phyloP scores from a whole-genome alignment of 768 basidiomycete species.

The Tremella mesenterica region DNA sequence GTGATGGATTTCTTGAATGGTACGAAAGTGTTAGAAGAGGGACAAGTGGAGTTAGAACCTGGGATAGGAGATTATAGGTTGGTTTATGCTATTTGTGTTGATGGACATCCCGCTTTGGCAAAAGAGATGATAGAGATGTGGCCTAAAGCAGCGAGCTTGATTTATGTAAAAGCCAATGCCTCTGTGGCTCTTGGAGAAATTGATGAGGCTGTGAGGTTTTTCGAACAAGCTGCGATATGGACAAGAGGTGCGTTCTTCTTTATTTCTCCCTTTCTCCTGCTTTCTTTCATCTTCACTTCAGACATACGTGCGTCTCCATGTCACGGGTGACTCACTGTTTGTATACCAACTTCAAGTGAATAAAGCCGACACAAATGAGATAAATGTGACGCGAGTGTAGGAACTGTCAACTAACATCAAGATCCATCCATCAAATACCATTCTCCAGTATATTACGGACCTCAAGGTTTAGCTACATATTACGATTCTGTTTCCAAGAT shows the following conservation, averaged over 20 bases:
- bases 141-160: constrained; percentile 65
- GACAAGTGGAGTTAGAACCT: constrained; percentile 30
- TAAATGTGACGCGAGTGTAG: too few relatives aligned
- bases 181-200: constrained; percentile 51
- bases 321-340: constrained; percentile 53
- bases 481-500: constrained; percentile 68
- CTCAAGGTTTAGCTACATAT: constrained; percentile 53
- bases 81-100: constrained; percentile 58
- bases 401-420: background rate
- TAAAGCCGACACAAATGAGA: too few relatives aligned
- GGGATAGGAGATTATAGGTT: constrained; percentile 63
- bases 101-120: constrained; percentile 58
- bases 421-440: constrained; percentile 17
- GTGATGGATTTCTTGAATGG: constrained; percentile 59
- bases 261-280: too few relatives aligned
- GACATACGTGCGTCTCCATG: too few relatives aligned
- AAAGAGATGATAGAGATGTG: constrained; percentile 65
- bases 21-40: constrained; percentile 52
- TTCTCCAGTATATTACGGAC: constrained; percentile 5
- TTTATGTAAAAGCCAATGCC: constrained; percentile 63
- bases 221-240: constrained; percentile 63
- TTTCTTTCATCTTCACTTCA: too few relatives aligned
- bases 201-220: constrained; percentile 62
- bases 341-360: too few relatives aligned
- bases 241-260: constrained; percentile 18